phyloP scores from a whole-genome alignment of 352 stramenopile species.

The Phytopythium boreale region DNA sequence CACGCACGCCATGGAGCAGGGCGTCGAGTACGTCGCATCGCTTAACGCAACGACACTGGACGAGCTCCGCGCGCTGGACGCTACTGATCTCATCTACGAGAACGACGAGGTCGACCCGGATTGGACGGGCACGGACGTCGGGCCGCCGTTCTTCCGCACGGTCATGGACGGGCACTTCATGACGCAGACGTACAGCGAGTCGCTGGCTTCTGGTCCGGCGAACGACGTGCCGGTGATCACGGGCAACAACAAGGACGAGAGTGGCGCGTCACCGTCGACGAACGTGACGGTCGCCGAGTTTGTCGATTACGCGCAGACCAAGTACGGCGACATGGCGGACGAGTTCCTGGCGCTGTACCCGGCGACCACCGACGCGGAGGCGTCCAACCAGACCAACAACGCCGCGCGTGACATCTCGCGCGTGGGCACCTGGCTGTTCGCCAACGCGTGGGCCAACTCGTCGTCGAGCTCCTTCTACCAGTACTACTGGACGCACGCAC shows the following conservation, averaged over 20 bases:
- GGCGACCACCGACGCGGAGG: conserved; percentile 9
- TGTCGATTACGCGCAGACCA: conserved; percentile 2
- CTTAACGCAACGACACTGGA: conserved; percentile 12
- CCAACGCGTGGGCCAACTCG: conserved; percentile 10
- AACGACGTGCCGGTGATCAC: conserved; percentile 18
- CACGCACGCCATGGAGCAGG: conserved; percentile 4
- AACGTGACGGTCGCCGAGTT: conserved; percentile 20
- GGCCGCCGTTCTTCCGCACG: conserved; percentile 9
- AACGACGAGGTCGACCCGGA: conserved; percentile 6
- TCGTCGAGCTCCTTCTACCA: conserved; percentile 12
- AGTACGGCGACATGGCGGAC: conserved; percentile 13
- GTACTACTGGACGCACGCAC: conserved; percentile 15
- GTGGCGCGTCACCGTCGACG: conserved; percentile 10
- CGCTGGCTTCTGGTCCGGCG: conserved; percentile 4
- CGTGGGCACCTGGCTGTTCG: conserved; percentile 16
- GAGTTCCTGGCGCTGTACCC: conserved; percentile 14
- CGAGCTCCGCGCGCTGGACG: conserved; percentile 8
- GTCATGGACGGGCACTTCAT: conserved; percentile 13
- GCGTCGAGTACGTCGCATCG: neutral
- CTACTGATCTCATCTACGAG: conserved; percentile 4
- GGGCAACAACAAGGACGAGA: conserved; percentile 18
- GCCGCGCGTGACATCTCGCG: conserved; percentile 11
- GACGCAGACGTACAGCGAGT: conserved; percentile 11
- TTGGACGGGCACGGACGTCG: conserved; percentile 3
- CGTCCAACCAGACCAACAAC: conserved; percentile 9